Percentiles rank a stretch among this genome's conserved stretches.
phyloP scores from a whole-genome alignment of 768 basidiomycete genomes.

The Chalciporus sphaerocephalus region DNA sequence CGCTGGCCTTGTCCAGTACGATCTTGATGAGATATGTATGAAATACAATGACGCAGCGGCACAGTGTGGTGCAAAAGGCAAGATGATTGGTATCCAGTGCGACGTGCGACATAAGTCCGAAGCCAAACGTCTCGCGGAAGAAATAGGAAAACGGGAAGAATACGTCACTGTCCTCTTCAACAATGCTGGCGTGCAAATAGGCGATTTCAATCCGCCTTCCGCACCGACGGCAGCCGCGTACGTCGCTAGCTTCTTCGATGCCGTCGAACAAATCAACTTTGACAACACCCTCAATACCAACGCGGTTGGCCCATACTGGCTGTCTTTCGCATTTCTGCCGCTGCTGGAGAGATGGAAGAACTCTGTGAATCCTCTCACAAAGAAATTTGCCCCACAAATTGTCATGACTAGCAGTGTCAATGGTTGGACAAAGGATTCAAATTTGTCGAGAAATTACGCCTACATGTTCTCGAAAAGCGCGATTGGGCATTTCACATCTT shows the following conservation, averaged over 20 bases:
- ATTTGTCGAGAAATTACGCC: conserved; percentile 40
- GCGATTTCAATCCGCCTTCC: conserved; percentile 26
- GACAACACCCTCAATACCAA: conserved; percentile 36
- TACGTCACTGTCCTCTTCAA: conserved; percentile 47
- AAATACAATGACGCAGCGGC: conserved; percentile 37
- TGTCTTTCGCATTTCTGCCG: conserved; percentile 54
- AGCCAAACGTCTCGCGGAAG: conserved; percentile 39
- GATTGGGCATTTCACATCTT: conserved; percentile 42
- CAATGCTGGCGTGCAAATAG: conserved; percentile 40
- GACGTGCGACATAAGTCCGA: conserved; percentile 44
- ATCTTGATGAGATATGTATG: conserved; percentile 36
- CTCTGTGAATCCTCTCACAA: conserved; percentile 22
- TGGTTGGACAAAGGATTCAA: conserved; percentile 49
- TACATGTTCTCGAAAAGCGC: conserved; percentile 49
- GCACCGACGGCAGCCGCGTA: conserved; percentile 35
- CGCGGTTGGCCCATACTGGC: conserved; percentile 48
- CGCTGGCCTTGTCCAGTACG: conserved; percentile 39
- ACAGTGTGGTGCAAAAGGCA: conserved; percentile 27
- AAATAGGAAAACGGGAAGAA: conserved; percentile 35
- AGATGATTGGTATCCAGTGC: conserved; percentile 39
- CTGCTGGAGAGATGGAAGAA: conserved; percentile 46
- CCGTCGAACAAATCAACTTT: conserved; percentile 36
- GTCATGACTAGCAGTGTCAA: conserved; percentile 52
- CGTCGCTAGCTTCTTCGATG: conserved; percentile 38
- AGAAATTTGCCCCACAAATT: conserved; percentile 43